Evolutionary conservation across 2,329 filamentous ascomycete genomes (phyloP).

Genomic region (Xylaria sp.): DNA sequence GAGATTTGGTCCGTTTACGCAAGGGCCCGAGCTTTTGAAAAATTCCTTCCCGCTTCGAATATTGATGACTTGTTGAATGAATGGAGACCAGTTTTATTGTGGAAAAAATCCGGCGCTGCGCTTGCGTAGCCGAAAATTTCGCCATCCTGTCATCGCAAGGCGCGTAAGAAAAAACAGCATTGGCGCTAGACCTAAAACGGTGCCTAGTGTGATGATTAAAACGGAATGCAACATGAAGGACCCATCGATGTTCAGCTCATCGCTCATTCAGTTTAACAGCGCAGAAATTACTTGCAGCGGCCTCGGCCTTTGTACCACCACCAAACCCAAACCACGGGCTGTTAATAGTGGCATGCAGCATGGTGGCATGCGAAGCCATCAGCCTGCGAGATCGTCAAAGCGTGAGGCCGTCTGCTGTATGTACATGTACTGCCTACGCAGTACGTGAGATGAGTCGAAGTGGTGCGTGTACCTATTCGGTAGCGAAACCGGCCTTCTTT

Average conservation of each 20-base stretch:
- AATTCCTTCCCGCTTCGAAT: no score
- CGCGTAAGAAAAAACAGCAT: background rate
- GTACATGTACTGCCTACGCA: no score
- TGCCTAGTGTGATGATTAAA: background rate
- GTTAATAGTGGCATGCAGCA: background rate
- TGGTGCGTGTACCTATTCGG: no score
- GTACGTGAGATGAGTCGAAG: no score
- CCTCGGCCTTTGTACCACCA: slow-evolving; percentile 19
- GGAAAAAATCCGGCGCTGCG: background rate
- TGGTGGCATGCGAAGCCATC: background rate
- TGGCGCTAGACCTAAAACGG: background rate
- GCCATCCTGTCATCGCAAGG: slow-evolving; percentile 8
- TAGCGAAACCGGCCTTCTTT: background rate
- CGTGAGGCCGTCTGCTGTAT: no score
- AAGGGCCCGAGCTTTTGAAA: background rate
- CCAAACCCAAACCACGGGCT: no score
- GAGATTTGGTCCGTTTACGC: no score
- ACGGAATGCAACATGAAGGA: slow-evolving; percentile 15
- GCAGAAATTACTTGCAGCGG: slow-evolving; percentile 29
- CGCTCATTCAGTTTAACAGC: slow-evolving; percentile 21
- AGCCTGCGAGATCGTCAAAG: background rate
- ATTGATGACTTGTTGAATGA: background rate
- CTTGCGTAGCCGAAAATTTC: slow-evolving; percentile 6
- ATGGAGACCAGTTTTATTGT: background rate
- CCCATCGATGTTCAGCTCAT: slow-evolving; percentile 23